Base-by-base conservation (phyloP, 257 asterid genomes). In the Lycium barbarum region DNA sequence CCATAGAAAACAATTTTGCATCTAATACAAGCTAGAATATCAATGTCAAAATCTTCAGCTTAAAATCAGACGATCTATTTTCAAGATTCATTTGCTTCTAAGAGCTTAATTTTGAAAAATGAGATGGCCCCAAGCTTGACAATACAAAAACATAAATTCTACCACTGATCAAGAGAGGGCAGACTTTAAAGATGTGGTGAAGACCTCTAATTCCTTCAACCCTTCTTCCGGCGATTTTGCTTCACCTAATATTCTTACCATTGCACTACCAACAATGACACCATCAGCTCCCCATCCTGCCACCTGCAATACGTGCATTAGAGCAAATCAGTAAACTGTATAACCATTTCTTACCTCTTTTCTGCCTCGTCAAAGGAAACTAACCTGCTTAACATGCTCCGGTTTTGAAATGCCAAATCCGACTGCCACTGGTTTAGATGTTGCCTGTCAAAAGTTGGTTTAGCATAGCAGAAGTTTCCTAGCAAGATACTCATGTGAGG, bases 271-370 rank as follows among this genome's bases (percentile, higher is more conserved):
- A 63, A 95, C 95, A 83, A 95, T 95, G 85, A 95, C 98, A 3
- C 98, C 98, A 40, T 94, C 98, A 22, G 98, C 98, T 86, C 98
- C 98, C 98, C 98, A 95, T 65, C 84, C 93, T 5, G 92, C 96
- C 82, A 95, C 90, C 98, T 95, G 94, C 53, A 81, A 84, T 9
- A 62, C 20, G 6, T 63, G 33, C 76, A 38, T 9, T 6, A 53
- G 40, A 17, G 63, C 10, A 6, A 72, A 53, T 84, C 71, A 86
- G 40, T 61, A 14, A 14, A 61, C 47, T 68, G 49, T n/a, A 35
- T 18, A n/a, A 36, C 1, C 14, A 38, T 57, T 26, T 51, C 43
- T n/a, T 10, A 45, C 54, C 15, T 15, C 13, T 17, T 12, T 20
- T 40, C 6, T 6, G 6, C 63, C 4, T 14, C 18, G 7, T 38